phyloP scores from a whole-genome alignment of 1,139 yeast species.

The Ashbya aceris region DNA sequence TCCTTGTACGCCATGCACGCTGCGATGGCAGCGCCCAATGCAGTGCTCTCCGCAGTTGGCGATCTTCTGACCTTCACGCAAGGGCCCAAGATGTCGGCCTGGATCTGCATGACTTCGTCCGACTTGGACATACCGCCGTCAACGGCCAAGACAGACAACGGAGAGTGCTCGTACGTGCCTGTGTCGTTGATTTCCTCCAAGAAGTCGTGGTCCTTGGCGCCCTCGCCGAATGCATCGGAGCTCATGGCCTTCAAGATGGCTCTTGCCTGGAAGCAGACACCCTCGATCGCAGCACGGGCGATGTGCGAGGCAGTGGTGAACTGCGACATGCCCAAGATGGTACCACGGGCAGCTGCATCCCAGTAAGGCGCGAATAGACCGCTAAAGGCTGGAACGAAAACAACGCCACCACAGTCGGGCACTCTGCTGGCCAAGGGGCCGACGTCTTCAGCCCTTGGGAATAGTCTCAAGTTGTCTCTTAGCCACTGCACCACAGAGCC shows the following conservation, averaged over 20 bases:
- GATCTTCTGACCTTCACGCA: constrained; percentile 81
- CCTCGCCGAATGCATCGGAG: constrained; percentile 55
- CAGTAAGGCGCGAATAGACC: constrained; percentile 95
- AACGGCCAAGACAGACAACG: constrained; percentile 57
- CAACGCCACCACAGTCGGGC: constrained; percentile 80
- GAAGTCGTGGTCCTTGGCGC: constrained; percentile 29
- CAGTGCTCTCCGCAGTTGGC: constrained; percentile 81
- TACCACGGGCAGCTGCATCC: constrained; percentile 89
- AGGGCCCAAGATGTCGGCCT: constrained; percentile 80
- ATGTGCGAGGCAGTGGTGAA: constrained; percentile 80
- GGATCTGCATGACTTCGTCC: constrained; percentile 87
- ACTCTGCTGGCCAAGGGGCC: constrained; percentile 86
- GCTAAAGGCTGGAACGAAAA: constrained; percentile 89
- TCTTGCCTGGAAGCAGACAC: constrained; percentile 88
- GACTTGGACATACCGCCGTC: constrained; percentile 97
- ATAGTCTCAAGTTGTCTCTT: constrained; percentile 78
- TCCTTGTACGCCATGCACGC: constrained; percentile 69
- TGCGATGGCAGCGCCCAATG: constrained; percentile 93
- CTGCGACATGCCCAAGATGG: constrained; percentile 87
- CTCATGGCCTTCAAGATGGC: constrained; percentile 90
- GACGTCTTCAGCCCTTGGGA: constrained; percentile 74
- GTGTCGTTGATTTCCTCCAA: constrained; percentile 31
- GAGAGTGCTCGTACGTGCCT: constrained; percentile 34
- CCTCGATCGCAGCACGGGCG: constrained; percentile 91
- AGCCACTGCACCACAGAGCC: constrained; percentile 94